These are phyloP conservation scores for Penicillium psychrofluorescens DNA, from an alignment of 495 filamentous ascomycete genomes.

Conservation along the genomic window DNA sequence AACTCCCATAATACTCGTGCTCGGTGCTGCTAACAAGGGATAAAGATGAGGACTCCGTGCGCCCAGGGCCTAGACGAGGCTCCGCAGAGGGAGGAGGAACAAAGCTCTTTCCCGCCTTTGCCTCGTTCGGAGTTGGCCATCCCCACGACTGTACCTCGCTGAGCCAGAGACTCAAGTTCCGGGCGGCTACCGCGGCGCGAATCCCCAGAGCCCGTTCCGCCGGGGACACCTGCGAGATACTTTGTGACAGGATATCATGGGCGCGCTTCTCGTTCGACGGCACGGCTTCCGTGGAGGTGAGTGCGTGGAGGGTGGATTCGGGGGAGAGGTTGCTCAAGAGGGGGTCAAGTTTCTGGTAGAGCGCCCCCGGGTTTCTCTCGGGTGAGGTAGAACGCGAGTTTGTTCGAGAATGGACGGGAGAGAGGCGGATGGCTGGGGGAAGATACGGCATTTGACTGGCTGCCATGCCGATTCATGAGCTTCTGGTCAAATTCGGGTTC, in stretches of 20 bases:
- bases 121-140: slow-evolving; percentile 51
- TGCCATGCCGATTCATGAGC: slow-evolving; percentile 25
- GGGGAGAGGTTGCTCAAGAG: slow-evolving; percentile 49
- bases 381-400: slow-evolving; percentile 21
- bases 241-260: slow-evolving; percentile 51
- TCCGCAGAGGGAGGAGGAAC: slow-evolving; percentile 28
- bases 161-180: slow-evolving; percentile 69
- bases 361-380: slow-evolving; percentile 14
- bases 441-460: slow-evolving; percentile 19
- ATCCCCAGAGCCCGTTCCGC: slow-evolving; percentile 66
- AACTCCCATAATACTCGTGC: slow-evolving; percentile 58
- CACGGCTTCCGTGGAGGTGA: slow-evolving; percentile 46
- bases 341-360: slow-evolving; percentile 37
- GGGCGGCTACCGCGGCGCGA: slow-evolving; percentile 64
- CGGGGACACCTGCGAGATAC: slow-evolving; percentile 59
- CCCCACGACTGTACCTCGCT: slow-evolving; percentile 68
- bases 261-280: slow-evolving; percentile 39
- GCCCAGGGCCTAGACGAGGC: too few species aligned
- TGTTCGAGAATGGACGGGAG: slow-evolving; percentile 16
- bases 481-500: too few species aligned
- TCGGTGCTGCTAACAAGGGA: slow-evolving; percentile 10
- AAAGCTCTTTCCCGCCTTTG: slow-evolving; percentile 45
- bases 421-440: slow-evolving; percentile 23
- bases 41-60: too few species aligned
- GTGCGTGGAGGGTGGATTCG: slow-evolving; percentile 47